A percentile compares a stretch with the other conserved stretches of the same genome.
phyloP scores from a whole-genome alignment of 352 stramenopile genomes.

The Globisporangium nodosum region DNA sequence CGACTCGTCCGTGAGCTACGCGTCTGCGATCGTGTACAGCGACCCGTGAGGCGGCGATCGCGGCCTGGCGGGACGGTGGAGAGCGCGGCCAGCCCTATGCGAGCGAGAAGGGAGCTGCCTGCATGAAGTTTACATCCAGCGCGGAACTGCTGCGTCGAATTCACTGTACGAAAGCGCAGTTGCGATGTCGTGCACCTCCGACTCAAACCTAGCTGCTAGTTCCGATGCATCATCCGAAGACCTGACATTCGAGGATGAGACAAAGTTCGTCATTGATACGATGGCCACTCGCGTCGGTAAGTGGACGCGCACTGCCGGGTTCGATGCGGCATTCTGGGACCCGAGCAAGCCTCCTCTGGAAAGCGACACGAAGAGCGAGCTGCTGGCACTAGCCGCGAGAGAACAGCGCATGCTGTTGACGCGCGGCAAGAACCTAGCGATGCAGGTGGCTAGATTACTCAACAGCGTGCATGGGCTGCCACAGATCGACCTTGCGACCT shows the following conservation, averaged over 20 bases:
- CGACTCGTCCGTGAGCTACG: conserved; percentile 95
- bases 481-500: too few species aligned
- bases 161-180: too few species aligned
- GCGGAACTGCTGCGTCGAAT: too few species aligned
- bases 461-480: too few species aligned
- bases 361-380: conserved; percentile 34
- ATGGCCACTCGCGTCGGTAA: conserved; percentile 67
- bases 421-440: conserved; percentile 65
- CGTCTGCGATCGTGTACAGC: conserved; percentile 86
- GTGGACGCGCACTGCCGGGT: conserved; percentile 69
- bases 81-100: too few species aligned
- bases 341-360: conserved; percentile 18
- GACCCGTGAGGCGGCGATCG: conserved; percentile 12
- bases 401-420: conserved; percentile 77
- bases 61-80: too few species aligned
- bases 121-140: too few species aligned
- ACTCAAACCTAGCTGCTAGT: too few species aligned
- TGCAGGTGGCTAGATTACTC: too few species aligned
- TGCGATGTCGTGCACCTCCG: too few species aligned
- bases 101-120: too few species aligned
- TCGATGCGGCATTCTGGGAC: conserved; percentile 72
- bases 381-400: conserved; percentile 40
- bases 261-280: conserved; percentile 65
- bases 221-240: not conserved
- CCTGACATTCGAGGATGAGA: conserved; percentile 1